Conservation (phyloP, 345 rosid genomes). For the Eucalyptus curtisii region DNA sequence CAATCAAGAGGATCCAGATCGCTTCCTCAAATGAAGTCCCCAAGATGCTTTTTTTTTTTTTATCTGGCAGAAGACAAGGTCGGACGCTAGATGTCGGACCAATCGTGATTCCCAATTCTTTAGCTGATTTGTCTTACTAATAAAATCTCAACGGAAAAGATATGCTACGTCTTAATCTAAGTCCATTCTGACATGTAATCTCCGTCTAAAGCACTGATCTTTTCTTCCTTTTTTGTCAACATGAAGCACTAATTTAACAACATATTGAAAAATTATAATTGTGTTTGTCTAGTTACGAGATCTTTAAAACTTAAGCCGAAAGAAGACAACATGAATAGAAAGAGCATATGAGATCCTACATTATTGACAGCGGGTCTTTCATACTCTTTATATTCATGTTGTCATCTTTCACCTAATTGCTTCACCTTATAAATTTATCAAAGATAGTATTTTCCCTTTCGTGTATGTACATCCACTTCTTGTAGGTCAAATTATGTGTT, state of each 20-base stretch:
- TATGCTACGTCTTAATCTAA: background rate
- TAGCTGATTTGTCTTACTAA: background rate
- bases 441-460: rapidly evolving
- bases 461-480: background rate
- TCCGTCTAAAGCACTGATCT: background rate
- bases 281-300: background rate
- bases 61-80: background rate
- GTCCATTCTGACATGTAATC: background rate
- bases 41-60: background rate
- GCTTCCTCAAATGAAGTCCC: background rate
- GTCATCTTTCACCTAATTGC: too few relatives aligned
- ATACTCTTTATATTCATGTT: too few relatives aligned
- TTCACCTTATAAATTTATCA: too few relatives aligned
- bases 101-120: background rate
- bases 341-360: rapidly evolving
- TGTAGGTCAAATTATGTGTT: too few relatives aligned
- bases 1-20: background rate
- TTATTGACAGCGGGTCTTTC: rapidly evolving
- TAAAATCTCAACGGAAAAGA: background rate
- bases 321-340: too few relatives aligned
- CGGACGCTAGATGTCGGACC: background rate
- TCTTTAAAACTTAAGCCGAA: too few relatives aligned
- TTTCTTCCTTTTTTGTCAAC: background rate
- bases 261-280: background rate
- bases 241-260: background rate